phyloP scores from a whole-genome alignment of 1,139 yeast genomes.

The Candida neerlandica region DNA sequence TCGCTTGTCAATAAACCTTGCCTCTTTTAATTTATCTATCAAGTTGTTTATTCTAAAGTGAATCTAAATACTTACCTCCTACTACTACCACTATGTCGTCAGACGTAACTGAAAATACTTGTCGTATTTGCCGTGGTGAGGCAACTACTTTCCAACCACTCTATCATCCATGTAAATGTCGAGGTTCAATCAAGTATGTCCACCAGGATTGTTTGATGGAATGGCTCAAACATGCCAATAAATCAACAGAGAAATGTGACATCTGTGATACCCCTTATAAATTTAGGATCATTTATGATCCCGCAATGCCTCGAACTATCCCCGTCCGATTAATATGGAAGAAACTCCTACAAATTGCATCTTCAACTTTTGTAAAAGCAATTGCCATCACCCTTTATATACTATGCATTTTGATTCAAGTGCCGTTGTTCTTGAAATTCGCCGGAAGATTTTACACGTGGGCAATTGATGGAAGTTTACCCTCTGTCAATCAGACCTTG shows the following conservation, averaged over 20 bases:
- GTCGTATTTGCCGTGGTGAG: constrained; percentile 94
- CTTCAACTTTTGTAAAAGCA: constrained; percentile 26
- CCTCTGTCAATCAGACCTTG: constrained; percentile 37
- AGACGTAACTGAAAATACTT: constrained; percentile 37
- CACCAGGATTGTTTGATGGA: constrained; percentile 91
- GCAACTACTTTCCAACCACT: constrained; percentile 79
- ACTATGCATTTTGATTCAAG: constrained; percentile 48
- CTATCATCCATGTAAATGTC: constrained; percentile 89
- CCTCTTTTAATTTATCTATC: no score
- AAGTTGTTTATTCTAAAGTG: neutral
- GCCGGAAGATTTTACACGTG: constrained; percentile 55
- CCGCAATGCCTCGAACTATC: constrained; percentile 65
- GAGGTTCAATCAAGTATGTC: constrained; percentile 89
- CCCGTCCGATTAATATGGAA: constrained; percentile 53
- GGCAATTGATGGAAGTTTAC: constrained; percentile 54
- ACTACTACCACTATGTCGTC: constrained; percentile 12
- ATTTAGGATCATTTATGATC: constrained; percentile 72
- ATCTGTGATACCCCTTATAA: constrained; percentile 80
- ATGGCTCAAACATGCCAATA: constrained; percentile 75
- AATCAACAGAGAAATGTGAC: constrained; percentile 73
- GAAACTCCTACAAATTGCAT: constrained; percentile 35
- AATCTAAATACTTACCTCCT: neutral
- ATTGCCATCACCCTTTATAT: constrained; percentile 37
- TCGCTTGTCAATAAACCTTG: no score
- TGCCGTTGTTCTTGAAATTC: constrained; percentile 61